phyloP scores from a whole-genome alignment of 192 early-diverging fungal species.

The Kappamyces sp. region DNA sequence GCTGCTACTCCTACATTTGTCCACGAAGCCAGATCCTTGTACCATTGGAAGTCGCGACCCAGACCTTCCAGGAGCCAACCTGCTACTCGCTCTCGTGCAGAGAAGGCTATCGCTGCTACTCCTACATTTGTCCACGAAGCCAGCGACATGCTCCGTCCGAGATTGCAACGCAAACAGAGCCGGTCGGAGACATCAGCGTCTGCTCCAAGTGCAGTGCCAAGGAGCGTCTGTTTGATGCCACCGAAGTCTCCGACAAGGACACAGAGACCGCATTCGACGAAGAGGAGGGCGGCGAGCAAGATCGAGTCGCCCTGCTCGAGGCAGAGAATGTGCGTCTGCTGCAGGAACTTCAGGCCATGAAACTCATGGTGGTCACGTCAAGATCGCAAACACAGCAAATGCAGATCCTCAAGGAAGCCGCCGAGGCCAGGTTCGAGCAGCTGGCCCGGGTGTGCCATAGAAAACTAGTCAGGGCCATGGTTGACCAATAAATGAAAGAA shows the following conservation, averaged over 20 bases:
- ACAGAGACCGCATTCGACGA: not conserved
- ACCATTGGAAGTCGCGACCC: too few species aligned
- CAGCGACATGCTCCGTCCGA: not conserved
- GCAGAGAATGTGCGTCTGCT: slow-evolving; percentile 13
- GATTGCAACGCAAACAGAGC: slow-evolving; percentile 9
- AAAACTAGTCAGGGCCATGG: slow-evolving; percentile 17
- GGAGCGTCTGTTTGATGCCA: not conserved
- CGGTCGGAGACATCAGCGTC: not conserved
- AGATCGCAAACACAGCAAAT: slow-evolving; percentile 12
- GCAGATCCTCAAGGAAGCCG: slow-evolving; percentile 18
- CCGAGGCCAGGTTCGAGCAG: slow-evolving; percentile 21
- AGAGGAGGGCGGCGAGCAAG: slow-evolving; percentile 1
- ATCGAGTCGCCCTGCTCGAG: not conserved
- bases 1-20: too few species aligned
- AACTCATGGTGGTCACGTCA: slow-evolving; percentile 4
- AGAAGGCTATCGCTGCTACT: too few species aligned
- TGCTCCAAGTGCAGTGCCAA: not conserved
- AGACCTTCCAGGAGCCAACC: too few species aligned
- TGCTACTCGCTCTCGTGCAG: too few species aligned
- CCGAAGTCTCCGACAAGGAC: not conserved
- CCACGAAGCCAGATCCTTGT: too few species aligned
- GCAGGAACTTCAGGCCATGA: slow-evolving; percentile 13
- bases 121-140: too few species aligned
- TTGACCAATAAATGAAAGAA: slow-evolving; percentile 22
- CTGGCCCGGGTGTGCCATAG: slow-evolving; percentile 17